A percentile compares a stretch with the other conserved stretches of the same genome.
Evolutionary conservation across 352 stramenopile species (phyloP).

Genomic region (Phytophthora multivora): DNA sequence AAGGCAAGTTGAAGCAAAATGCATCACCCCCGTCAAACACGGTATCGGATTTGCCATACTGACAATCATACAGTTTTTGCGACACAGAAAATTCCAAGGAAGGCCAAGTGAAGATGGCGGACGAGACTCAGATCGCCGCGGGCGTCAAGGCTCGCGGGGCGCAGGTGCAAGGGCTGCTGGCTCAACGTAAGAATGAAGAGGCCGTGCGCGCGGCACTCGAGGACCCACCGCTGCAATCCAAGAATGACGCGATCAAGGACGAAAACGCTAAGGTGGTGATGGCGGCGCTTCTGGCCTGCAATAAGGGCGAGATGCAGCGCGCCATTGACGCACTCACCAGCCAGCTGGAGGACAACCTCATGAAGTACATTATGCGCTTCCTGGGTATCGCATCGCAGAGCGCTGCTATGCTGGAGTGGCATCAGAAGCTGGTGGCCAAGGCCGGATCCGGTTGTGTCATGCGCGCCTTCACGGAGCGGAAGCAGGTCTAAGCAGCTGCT

Average conservation of each 20-base stretch:
- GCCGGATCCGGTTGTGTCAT: conserved; percentile 89
- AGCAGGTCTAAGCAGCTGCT: conserved; percentile 71
- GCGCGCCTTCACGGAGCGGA: conserved; percentile 87
- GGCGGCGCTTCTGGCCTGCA: conserved; percentile 73
- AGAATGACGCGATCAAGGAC: conserved; percentile 66
- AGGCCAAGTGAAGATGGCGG: conserved; percentile 46
- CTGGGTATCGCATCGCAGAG: conserved; percentile 78
- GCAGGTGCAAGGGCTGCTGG: conserved; percentile 74
- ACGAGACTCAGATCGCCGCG: conserved; percentile 58
- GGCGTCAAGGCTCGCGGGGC: conserved; percentile 63
- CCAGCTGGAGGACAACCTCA: conserved; percentile 79
- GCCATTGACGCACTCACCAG: conserved; percentile 73
- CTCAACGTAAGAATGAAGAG: conserved; percentile 83
- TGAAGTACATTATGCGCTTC: conserved; percentile 91
- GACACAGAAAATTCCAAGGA: conserved; percentile 17
- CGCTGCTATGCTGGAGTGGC: conserved; percentile 86
- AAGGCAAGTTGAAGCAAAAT: conserved; percentile 23
- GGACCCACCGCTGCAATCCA: conserved; percentile 70
- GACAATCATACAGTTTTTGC: conserved; percentile 18
- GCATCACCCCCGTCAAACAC: conserved; percentile 13
- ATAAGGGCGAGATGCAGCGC: conserved; percentile 89
- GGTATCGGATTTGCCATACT: conserved; percentile 20
- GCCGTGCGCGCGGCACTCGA: conserved; percentile 74
- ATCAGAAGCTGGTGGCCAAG: conserved; percentile 86
- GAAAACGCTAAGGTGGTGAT: conserved; percentile 85